Evolutionary conservation across 176 grass and related monocot species (phyloP).

Genomic region (Musa schizocarpa): DNA sequence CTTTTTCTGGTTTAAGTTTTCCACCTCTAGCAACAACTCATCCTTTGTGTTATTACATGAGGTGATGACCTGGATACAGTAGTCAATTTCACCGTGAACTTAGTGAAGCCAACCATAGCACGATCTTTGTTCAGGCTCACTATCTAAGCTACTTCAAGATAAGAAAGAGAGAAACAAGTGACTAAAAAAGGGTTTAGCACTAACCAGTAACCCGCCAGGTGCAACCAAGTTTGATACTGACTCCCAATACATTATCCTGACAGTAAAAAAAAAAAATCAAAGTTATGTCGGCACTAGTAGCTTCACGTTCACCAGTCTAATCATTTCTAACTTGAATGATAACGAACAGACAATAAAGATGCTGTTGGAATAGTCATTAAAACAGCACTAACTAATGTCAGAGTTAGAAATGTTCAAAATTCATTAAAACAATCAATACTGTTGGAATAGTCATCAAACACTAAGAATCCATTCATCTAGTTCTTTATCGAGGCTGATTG

Average conservation of each 20-base stretch:
- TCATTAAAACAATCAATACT: background rate
- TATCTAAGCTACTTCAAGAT: background rate
- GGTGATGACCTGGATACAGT: slow-evolving; percentile 58
- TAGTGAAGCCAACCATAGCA: no score
- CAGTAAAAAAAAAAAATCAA: slow-evolving; percentile 1
- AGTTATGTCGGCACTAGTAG: background rate
- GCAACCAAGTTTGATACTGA: slow-evolving; percentile 66
- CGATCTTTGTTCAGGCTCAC: no score
- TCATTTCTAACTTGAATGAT: background rate
- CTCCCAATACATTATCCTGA: slow-evolving; percentile 87
- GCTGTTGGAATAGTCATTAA: background rate
- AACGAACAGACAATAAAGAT: background rate
- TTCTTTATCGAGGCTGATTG: background rate
- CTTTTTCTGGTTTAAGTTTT: slow-evolving; percentile 48
- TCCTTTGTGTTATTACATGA: slow-evolving; percentile 86
- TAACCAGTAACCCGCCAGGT: slow-evolving; percentile 64
- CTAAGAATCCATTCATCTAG: background rate
- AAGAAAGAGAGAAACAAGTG: slow-evolving; percentile 1
- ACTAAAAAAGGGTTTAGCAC: slow-evolving; percentile 15
- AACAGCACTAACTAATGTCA: background rate
- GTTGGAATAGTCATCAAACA: background rate
- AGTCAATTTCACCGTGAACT: background rate
- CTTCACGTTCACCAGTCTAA: background rate
- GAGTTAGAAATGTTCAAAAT: background rate
- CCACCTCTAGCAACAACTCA: slow-evolving; percentile 77